A percentile compares a stretch with the other conserved stretches of the same genome.
Evolutionary conservation across 352 stramenopile species (phyloP).

Genomic region (Phytophthora megakarya): DNA sequence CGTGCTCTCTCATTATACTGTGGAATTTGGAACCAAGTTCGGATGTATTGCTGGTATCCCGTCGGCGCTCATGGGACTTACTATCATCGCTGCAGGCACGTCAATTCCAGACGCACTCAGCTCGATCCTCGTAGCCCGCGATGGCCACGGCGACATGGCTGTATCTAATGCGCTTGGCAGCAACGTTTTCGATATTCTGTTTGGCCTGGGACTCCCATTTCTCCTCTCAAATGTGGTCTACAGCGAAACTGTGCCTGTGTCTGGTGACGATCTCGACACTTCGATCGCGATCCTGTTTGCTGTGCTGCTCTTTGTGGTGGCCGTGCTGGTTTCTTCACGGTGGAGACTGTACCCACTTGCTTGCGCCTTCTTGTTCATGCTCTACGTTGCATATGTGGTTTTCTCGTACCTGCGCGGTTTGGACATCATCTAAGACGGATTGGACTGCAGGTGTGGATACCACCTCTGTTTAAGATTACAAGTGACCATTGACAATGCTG

Average conservation of each 20-base stretch:
- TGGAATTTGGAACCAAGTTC: slow-evolving; percentile 64
- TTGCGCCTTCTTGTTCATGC: slow-evolving; percentile 45
- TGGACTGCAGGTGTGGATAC: not conserved
- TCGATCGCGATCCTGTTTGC: slow-evolving; percentile 73
- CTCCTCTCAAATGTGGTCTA: slow-evolving; percentile 82
- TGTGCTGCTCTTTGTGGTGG: slow-evolving; percentile 61
- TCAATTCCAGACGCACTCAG: slow-evolving; percentile 83
- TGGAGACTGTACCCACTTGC: slow-evolving; percentile 56
- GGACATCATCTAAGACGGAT: slow-evolving; percentile 41
- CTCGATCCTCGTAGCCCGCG: slow-evolving; percentile 80
- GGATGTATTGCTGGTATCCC: slow-evolving; percentile 72
- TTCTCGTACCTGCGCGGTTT: slow-evolving; percentile 65
- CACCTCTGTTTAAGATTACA: no score
- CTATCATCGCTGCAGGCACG: slow-evolving; percentile 77
- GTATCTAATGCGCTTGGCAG: slow-evolving; percentile 85
- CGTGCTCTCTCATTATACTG: slow-evolving; percentile 73
- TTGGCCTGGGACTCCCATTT: slow-evolving; percentile 79
- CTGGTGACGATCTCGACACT: slow-evolving; percentile 55
- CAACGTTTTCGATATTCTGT: slow-evolving; percentile 87
- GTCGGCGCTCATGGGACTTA: slow-evolving; percentile 78
- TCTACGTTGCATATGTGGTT: slow-evolving; percentile 64
- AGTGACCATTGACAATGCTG: no score
- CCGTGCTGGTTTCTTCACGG: slow-evolving; percentile 49
- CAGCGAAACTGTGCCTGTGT: slow-evolving; percentile 50
- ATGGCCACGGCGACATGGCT: slow-evolving; percentile 80